A percentile compares a stretch with the other conserved stretches of the same genome.
phyloP scores from a whole-genome alignment of 169 alveolate species.

The Eimeria tenella region DNA sequence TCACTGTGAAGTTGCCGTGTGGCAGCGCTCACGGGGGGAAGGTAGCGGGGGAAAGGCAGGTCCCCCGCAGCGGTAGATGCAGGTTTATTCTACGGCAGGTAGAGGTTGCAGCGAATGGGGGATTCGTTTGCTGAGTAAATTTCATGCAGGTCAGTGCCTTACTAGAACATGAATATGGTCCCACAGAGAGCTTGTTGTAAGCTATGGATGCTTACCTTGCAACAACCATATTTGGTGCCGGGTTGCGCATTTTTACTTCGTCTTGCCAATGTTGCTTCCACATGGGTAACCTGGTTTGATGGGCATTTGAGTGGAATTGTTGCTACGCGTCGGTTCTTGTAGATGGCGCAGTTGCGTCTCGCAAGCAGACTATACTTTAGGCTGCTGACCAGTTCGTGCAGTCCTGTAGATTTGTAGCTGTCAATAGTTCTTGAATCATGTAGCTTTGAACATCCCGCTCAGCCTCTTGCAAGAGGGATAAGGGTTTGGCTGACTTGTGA shows the following conservation, averaged over 20 bases:
- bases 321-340: too few species aligned
- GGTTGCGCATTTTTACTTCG: background rate
- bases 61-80: background rate
- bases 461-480: too few species aligned
- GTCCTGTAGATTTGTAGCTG: too few species aligned
- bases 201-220: background rate
- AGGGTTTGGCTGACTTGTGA: too few species aligned
- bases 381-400: too few species aligned
- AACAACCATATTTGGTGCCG: background rate
- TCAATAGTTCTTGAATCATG: too few species aligned
- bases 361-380: too few species aligned
- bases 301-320: too few species aligned
- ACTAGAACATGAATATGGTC: background rate
- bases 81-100: background rate
- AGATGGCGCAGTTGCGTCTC: too few species aligned
- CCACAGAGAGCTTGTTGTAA: background rate
- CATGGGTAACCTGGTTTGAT: too few species aligned
- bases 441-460: too few species aligned
- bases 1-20: background rate
- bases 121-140: background rate
- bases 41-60: background rate
- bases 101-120: background rate
- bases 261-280: too few species aligned
- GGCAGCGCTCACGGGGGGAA: background rate
- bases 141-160: background rate